Percentiles rank a stretch among this genome's conserved stretches.
Evolutionary conservation across 2,329 filamentous ascomycete species (phyloP).

Genomic region (Tolypocladium tropicale): DNA sequence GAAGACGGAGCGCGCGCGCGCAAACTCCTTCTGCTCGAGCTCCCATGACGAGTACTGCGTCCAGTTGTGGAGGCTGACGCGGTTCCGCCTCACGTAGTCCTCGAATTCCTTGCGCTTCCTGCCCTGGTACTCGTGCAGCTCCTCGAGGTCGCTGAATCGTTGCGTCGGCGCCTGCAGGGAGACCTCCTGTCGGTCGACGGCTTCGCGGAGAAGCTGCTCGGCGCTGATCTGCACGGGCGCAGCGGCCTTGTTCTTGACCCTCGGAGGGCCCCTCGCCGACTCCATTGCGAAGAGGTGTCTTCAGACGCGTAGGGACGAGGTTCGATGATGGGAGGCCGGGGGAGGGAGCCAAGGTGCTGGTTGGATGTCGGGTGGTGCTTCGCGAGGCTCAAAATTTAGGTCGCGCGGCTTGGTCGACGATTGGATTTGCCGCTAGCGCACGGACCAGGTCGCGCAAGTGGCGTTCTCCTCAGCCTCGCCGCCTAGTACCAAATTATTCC

Average conservation of each 20-base stretch:
- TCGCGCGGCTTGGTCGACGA: background rate
- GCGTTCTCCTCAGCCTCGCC: background rate
- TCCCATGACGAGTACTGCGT: slow-evolving; percentile 97
- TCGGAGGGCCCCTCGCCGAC: slow-evolving; percentile 76
- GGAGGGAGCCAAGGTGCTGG: slow-evolving; percentile 1
- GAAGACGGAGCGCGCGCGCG: slow-evolving; percentile 83
- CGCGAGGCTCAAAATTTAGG: slow-evolving; percentile 15
- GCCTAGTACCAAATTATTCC: background rate
- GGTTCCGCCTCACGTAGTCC: slow-evolving; percentile 91
- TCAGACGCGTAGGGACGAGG: background rate
- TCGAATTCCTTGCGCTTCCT: slow-evolving; percentile 95
- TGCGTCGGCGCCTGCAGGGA: slow-evolving; percentile 83
- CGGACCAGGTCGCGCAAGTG: background rate
- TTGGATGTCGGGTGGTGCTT: slow-evolving; percentile 1
- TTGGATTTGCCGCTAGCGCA: background rate
- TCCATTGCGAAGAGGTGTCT: slow-evolving; percentile 56
- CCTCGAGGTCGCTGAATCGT: slow-evolving; percentile 91
- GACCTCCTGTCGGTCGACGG: slow-evolving; percentile 90
- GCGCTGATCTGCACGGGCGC: slow-evolving; percentile 88
- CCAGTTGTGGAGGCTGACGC: slow-evolving; percentile 98
- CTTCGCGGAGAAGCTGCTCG: slow-evolving; percentile 93
- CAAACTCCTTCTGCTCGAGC: slow-evolving; percentile 94
- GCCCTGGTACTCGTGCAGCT: slow-evolving; percentile 94
- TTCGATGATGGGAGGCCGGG: background rate
- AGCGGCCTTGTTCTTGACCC: slow-evolving; percentile 97